Base-by-base conservation (phyloP, 2,329 filamentous ascomycete species). In the Xenoacremonium recifei region DNA sequence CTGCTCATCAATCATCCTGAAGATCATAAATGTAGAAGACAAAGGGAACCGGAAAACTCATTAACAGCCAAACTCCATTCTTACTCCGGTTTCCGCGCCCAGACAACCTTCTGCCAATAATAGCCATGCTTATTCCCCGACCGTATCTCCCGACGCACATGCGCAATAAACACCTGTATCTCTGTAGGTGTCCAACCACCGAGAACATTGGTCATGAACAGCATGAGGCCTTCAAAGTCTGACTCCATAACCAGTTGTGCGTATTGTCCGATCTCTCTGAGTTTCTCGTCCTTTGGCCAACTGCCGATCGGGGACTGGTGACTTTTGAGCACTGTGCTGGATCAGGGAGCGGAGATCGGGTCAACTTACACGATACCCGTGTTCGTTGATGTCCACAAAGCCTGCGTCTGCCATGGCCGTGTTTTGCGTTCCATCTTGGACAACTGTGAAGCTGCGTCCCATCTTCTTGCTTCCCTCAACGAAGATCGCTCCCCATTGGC, bases 401-500 rank as follows among this genome's bases (percentile, higher is more conserved):
- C 40, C 35, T 34, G 35, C 29, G 16, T 35, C 29, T 31, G 38
- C 40, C 16, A 43, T n/a, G 11, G 35, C 35, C 30, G 38, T 39
- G 29, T 21, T 20, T 21, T 39, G 40, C 6, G 21, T 30, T 11
- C 19, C 35, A 7, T 43, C 35, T 11, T 39, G 25, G 15, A 43
- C 10, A 11, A 43, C 29, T 1, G 35, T 39, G 29, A 39, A 33
- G 10, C 25, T 25, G n/a, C 35, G 40, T 18, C 35, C 40, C 35
- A 43, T 34, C 35, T 34, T 43, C 35, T 39, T 39, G 4, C 40
- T 35, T 29, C 35, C 40, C 7, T 43, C 40, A 6, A 39, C 21
- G 16, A 43, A 43, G 17, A 43, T 23, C 29, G 38, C 35, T 13
- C 35, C 40, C 21, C 37, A 42, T n/a, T 42, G 40, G 4, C 40